Conservation (phyloP, 2,329 filamentous ascomycete genomes). For the Alternaria infectoria region DNA sequence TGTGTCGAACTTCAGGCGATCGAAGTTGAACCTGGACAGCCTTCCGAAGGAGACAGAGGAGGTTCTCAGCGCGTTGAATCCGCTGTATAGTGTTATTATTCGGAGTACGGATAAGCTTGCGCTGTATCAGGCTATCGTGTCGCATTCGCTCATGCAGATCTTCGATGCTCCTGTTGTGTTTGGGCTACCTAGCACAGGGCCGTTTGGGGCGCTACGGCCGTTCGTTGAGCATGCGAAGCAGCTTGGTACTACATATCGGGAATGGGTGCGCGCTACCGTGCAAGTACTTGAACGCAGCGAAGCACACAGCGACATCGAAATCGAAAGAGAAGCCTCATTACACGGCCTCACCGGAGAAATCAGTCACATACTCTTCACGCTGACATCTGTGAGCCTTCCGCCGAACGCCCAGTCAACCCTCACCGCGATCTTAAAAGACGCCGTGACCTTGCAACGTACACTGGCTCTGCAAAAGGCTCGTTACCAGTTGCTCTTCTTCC, state of each 20-base stretch:
- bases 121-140: slow-evolving; percentile 42
- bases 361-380: slow-evolving; percentile 27
- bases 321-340: slow-evolving; percentile 18
- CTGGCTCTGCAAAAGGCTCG: slow-evolving; percentile 40
- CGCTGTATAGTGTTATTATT: slow-evolving; percentile 17
- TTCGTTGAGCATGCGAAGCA: slow-evolving; percentile 27
- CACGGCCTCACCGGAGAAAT: slow-evolving; percentile 27
- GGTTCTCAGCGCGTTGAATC: slow-evolving; percentile 24
- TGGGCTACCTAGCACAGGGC: slow-evolving; percentile 32
- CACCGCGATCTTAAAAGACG: slow-evolving; percentile 28
- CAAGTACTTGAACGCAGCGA: slow-evolving; percentile 30
- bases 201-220: slow-evolving; percentile 22
- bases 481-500: slow-evolving; percentile 37
- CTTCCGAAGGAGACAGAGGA: slow-evolving; percentile 24
- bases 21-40: slow-evolving; percentile 54
- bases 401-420: slow-evolving; percentile 25
- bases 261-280: slow-evolving; percentile 41
- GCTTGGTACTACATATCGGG: slow-evolving; percentile 23
- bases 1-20: slow-evolving; percentile 70
- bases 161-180: slow-evolving; percentile 35
- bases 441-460: slow-evolving; percentile 34
- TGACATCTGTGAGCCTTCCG: slow-evolving; percentile 30
- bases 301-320: neutral
- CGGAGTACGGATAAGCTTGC: slow-evolving; percentile 33
- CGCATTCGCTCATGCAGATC: slow-evolving; percentile 32